A percentile compares a stretch with the other conserved stretches of the same genome.
These are phyloP conservation scores for Pyrenochaeta sp. DNA, from an alignment of 2,329 filamentous ascomycete genomes.

Conservation along the genomic window DNA sequence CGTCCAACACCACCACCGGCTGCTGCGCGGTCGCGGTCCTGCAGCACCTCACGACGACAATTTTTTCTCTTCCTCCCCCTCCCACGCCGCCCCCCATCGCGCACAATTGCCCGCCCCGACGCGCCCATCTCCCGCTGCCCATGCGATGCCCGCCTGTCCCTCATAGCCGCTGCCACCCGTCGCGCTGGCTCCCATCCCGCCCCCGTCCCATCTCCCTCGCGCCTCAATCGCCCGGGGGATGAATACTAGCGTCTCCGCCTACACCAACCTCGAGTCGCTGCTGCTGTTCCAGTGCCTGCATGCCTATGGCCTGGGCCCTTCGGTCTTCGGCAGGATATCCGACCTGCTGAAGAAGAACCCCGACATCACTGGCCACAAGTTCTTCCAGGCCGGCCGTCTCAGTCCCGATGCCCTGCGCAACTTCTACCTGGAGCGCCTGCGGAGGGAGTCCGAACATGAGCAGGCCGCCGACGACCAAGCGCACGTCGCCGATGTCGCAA, in stretches of 20 bases:
- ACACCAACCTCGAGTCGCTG: constrained; percentile 86
- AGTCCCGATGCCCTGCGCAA: constrained; percentile 79
- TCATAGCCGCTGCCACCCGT: constrained; percentile 30
- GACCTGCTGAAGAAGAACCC: constrained; percentile 76
- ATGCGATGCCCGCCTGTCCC: constrained; percentile 34
- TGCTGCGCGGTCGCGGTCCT: constrained; percentile 3
- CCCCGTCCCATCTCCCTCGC: constrained; percentile 39
- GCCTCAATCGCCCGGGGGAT: constrained; percentile 55
- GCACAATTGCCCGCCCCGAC: constrained; percentile 18
- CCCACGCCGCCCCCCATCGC: constrained; percentile 29
- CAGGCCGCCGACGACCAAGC: constrained; percentile 55
- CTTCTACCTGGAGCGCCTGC: constrained; percentile 78
- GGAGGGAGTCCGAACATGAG: constrained; percentile 72
- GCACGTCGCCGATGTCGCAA: constrained; percentile 45
- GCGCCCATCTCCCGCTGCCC: constrained; percentile 21
- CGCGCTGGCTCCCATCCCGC: constrained; percentile 50
- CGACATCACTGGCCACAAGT: constrained; percentile 72
- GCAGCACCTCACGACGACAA: constrained; percentile 20
- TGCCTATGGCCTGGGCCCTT: constrained; percentile 69
- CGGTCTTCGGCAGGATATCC: constrained; percentile 76
- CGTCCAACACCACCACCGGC: neutral
- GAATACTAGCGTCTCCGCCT: constrained; percentile 68
- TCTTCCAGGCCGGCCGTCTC: constrained; percentile 78
- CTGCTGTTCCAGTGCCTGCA: constrained; percentile 84
- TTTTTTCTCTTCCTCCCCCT: constrained; percentile 27